Conservation (phyloP, 257 asterid genomes). For the Solanum raphanifolium region DNA sequence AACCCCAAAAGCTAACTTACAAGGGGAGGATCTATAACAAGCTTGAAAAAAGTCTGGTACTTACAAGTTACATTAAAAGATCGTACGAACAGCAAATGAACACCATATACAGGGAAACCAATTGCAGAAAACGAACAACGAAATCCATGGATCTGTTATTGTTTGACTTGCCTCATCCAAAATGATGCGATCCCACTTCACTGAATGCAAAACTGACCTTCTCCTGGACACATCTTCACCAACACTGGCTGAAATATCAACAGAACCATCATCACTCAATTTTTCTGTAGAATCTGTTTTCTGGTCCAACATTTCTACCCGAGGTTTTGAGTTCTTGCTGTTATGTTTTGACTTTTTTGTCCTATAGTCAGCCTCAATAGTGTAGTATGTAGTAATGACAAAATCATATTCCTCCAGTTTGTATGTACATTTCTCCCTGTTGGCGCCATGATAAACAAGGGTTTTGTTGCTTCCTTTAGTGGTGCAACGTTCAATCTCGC, state of each 20-base stretch:
- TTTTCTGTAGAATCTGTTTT: slow-evolving; percentile 13
- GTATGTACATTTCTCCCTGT: slow-evolving; percentile 37
- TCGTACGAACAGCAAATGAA: too few relatives aligned
- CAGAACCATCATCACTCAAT: slow-evolving; percentile 11
- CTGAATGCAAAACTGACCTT: slow-evolving; percentile 54
- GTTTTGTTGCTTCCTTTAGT: slow-evolving; percentile 61
- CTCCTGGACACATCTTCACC: slow-evolving; percentile 20
- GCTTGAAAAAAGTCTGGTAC: too few relatives aligned
- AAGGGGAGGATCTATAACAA: neutral
- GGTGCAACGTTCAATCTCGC: slow-evolving; percentile 23
- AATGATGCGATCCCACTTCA: slow-evolving; percentile 75
- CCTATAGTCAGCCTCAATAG: slow-evolving; percentile 66
- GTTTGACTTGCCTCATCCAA: slow-evolving; percentile 63
- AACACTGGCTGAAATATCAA: slow-evolving; percentile 15
- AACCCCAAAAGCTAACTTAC: neutral
- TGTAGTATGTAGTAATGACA: slow-evolving; percentile 79
- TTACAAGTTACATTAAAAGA: too few relatives aligned
- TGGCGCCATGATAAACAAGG: slow-evolving; percentile 73
- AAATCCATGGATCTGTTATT: neutral
- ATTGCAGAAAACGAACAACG: neutral
- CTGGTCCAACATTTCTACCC: slow-evolving; percentile 3
- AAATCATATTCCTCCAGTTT: slow-evolving; percentile 65
- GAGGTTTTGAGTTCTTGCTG: slow-evolving; percentile 24
- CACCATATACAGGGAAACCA: neutral
- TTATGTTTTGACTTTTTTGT: slow-evolving; percentile 66